Conservation (phyloP, 2,329 filamentous ascomycete species). For the Tympanopsis confertula region DNA sequence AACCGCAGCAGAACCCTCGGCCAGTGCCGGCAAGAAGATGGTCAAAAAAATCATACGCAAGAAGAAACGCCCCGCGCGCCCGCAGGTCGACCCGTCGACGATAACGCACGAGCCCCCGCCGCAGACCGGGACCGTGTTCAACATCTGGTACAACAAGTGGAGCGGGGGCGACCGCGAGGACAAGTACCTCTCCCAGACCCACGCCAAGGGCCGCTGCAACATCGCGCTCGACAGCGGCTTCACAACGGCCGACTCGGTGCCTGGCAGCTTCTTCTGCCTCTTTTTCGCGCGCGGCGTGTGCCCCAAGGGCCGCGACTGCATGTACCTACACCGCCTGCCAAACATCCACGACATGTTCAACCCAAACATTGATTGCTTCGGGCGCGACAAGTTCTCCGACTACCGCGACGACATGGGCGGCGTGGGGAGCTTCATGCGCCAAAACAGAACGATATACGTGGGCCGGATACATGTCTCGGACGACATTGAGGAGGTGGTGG, state of each 20-base stretch:
- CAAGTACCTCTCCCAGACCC: conserved; percentile 72
- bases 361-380: conserved; percentile 90
- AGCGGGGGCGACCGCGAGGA: conserved; percentile 88
- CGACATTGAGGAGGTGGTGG: conserved; percentile 92
- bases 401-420: conserved; percentile 98
- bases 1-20: too few relatives aligned
- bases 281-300: conserved; percentile 77
- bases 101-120: conserved; percentile 57
- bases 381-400: conserved; percentile 81
- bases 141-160: conserved; percentile 96
- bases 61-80: conserved; percentile 58
- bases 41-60: conserved; percentile 61
- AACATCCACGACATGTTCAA: conserved; percentile 82
- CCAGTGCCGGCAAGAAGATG: conserved; percentile 19
- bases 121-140: conserved; percentile 64
- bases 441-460: conserved; percentile 88
- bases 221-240: conserved; percentile 69
- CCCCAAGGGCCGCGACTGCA: conserved; percentile 82
- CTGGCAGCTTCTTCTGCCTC: conserved; percentile 82
- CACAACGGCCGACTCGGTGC: conserved; percentile 64
- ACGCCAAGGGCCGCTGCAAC: conserved; percentile 78
- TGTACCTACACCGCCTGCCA: conserved; percentile 83
- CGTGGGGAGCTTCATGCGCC: conserved; percentile 82
- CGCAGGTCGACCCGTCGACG: conserved; percentile 59
- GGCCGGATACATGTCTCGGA: conserved; percentile 91